Percentiles rank a stretch among this genome's conserved stretches.
phyloP scores from a whole-genome alignment of 495 filamentous ascomycete genomes.

The Ascobolus immersus region DNA sequence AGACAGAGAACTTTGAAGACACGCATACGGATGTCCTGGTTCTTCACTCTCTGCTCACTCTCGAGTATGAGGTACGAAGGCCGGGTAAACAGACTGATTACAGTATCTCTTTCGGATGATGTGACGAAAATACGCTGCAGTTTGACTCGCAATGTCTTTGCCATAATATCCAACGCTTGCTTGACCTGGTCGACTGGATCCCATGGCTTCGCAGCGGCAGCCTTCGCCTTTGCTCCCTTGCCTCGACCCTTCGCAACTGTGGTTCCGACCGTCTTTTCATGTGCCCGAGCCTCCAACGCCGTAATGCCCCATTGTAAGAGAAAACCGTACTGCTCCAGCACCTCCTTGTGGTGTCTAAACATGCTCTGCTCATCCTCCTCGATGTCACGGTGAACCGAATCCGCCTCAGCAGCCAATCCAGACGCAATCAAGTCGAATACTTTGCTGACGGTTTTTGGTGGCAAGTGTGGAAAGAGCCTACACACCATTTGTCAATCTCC shows the following conservation, averaged over 20 bases:
- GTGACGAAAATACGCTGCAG: slow-evolving; percentile 79
- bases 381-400: slow-evolving; percentile 58
- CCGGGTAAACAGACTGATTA: slow-evolving; percentile 76
- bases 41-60: slow-evolving; percentile 81
- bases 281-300: slow-evolving; percentile 74
- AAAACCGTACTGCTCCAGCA: slow-evolving; percentile 87
- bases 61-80: slow-evolving; percentile 83
- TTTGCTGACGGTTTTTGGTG: slow-evolving; percentile 62
- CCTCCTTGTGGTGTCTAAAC: slow-evolving; percentile 58
- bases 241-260: slow-evolving; percentile 44
- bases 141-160: slow-evolving; percentile 82
- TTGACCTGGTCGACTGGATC: slow-evolving; percentile 74
- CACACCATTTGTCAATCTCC: neutral
- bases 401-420: slow-evolving; percentile 77
- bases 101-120: slow-evolving; percentile 88
- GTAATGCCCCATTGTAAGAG: slow-evolving; percentile 85
- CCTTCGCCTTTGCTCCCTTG: slow-evolving; percentile 51
- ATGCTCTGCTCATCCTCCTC: slow-evolving; percentile 78
- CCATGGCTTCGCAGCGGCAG: slow-evolving; percentile 31
- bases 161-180: slow-evolving; percentile 74
- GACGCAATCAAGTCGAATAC: slow-evolving; percentile 82
- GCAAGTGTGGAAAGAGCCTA: slow-evolving; percentile 63
- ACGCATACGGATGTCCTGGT: slow-evolving; percentile 77
- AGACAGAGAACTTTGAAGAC: slow-evolving; percentile 91
- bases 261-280: slow-evolving; percentile 55